Conservation (phyloP, 1,284 basidiomycete species). For the Fomitopsis betulina region DNA sequence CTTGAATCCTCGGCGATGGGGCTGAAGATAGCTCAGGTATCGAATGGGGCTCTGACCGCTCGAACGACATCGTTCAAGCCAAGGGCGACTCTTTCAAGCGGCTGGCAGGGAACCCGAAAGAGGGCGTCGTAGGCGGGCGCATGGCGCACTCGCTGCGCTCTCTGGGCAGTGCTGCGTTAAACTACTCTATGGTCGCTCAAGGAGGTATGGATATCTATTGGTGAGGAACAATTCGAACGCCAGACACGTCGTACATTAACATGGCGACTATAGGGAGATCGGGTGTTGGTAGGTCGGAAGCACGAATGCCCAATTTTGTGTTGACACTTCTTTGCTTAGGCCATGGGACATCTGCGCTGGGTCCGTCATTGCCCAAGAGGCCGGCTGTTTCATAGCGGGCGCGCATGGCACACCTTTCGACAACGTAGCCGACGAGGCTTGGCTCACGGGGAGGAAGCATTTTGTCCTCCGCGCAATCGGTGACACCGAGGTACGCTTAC, state of each 20-base stretch:
- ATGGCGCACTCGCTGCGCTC: constrained; percentile 89
- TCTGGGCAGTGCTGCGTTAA: constrained; percentile 83
- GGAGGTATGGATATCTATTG: constrained; percentile 83
- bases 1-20: not conserved
- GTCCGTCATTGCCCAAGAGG: constrained; percentile 89
- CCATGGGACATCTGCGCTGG: constrained; percentile 95
- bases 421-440: constrained; percentile 57
- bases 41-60: constrained; percentile 91
- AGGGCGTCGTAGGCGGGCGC: constrained; percentile 64
- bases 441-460: constrained; percentile 85
- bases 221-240: constrained; percentile 28
- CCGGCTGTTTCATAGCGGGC: constrained; percentile 77
- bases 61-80: constrained; percentile 47
- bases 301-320: constrained; percentile 5
- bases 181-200: constrained; percentile 80
- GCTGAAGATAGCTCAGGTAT: constrained; percentile 44
- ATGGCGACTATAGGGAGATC: constrained; percentile 64
- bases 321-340: constrained; percentile 28
- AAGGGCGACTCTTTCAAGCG: constrained; percentile 74
- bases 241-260: not conserved
- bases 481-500: constrained; percentile 44
- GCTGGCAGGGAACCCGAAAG: constrained; percentile 70
- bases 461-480: constrained; percentile 72
- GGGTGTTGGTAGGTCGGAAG: constrained; percentile 63
- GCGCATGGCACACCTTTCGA: constrained; percentile 47